Base-by-base conservation (phyloP, 2,329 filamentous ascomycete genomes). In the Dothidotthia symphoricarpi region DNA sequence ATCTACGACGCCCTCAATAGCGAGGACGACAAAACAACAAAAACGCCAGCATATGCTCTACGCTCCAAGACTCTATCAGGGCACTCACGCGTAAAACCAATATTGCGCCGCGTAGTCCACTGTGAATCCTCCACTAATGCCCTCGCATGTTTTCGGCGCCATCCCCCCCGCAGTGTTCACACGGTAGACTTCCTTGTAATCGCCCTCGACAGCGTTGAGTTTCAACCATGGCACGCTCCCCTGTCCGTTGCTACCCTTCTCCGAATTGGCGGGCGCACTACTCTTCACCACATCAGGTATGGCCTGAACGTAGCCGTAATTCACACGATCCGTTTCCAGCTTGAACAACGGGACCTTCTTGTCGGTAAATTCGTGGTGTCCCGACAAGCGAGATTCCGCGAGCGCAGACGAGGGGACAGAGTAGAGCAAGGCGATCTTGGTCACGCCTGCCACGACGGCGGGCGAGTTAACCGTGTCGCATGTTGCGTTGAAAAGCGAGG, bases 71-170 rank as follows among this genome's bases (percentile, higher is more conserved):
- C 32, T 16, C 31, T 13, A 35, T 11, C 26, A 6, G 26, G n/a
- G n/a, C 17, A 25, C 33, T 47, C 47, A 61, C 12, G 47, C 64
- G 39, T 54, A 78, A 45, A 75, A 84, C 83, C 78, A 83, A 55
- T 87, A 96, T 76, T 90, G 80, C 28, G 90, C 82, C 22, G 86
- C 76, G 69, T 97, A 96, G 59, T 90, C 75, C 11, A 95, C 80
- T 45, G 83, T 72, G 51, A 96, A 90, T 1, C 68, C 59, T 9
- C 75, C 72, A 0, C 74, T 64, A 73, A 81, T 75, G 9, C 81
- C 85, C 24, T 77, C 64, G 63, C 91, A 97, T 0, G 81, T 86
- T 16, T 77, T 72, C 0, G 90, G 90, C 2, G 88, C 70, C 31
- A 76, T 79, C 9, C 91, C 91, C 16, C 89, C 90, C 1, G 85